These are phyloP conservation scores for Ensete ventricosum DNA, from an alignment of 176 grass and related monocot genomes.

Conservation along the genomic window DNA sequence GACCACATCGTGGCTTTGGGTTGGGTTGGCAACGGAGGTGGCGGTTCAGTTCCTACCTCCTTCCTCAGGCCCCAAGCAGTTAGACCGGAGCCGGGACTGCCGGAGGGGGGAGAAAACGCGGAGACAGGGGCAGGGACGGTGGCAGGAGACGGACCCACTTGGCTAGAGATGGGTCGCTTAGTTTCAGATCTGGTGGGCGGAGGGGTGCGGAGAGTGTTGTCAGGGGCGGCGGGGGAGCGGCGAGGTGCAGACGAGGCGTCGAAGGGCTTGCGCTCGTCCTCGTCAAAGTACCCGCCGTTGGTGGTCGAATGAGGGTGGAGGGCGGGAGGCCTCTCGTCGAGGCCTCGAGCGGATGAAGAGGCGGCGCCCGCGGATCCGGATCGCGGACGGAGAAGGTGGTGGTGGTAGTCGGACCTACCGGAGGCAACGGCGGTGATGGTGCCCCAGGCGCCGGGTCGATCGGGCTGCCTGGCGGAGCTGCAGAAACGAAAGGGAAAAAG, in stretches of 20 bases:
- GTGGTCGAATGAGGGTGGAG: conserved; percentile 40
- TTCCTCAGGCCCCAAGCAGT: conserved; percentile 64
- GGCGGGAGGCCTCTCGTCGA: conserved; percentile 26
- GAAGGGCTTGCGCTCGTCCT: conserved; percentile 95
- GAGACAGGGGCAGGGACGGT: background rate
- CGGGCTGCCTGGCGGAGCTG: conserved; percentile 49
- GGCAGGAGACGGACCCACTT: background rate
- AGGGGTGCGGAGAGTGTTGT: conserved; percentile 4
- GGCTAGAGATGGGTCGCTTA: conserved; percentile 21
- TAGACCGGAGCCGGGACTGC: conserved; percentile 6
- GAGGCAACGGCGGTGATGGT: background rate
- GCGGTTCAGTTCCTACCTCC: conserved; percentile 32
- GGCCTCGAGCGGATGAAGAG: conserved; percentile 11
- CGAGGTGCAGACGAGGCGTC: conserved; percentile 41
- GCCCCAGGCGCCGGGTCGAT: conserved; percentile 31
- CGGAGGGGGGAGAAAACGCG: background rate
- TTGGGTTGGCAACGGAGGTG: background rate
- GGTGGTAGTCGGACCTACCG: conserved; percentile 8
- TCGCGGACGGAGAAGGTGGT: conserved; percentile 20
- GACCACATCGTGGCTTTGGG: conserved; percentile 35
- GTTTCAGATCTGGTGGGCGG: conserved; percentile 35
- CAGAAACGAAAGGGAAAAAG: conserved; percentile 1
- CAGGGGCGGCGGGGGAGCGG: conserved; percentile 21
- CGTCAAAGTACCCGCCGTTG: conserved; percentile 90
- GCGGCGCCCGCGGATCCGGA: conserved; percentile 35